Conservation (phyloP, 305 asterid species). For the Caryopteris hybrid region DNA sequence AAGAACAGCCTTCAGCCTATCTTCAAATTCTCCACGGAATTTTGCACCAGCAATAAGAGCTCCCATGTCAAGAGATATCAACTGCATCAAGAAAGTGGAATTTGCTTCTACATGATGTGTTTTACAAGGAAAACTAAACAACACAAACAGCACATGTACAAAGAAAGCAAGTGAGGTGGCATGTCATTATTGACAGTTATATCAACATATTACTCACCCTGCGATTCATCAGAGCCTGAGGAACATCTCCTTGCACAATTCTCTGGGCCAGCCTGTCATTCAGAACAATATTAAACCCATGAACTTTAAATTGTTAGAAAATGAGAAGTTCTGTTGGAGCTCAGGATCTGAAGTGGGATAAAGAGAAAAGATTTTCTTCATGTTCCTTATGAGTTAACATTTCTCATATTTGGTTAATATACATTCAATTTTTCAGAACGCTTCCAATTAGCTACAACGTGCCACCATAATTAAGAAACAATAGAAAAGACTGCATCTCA, state of each 20-base stretch:
- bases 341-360: neutral
- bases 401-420: neutral
- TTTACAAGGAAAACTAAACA: neutral
- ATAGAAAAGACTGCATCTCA: constrained; percentile 25
- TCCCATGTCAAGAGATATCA: constrained; percentile 98
- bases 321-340: neutral
- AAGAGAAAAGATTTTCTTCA: neutral
- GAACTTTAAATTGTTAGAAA: constrained; percentile 1
- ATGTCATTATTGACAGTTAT: neutral
- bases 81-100: constrained; percentile 38
- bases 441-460: neutral
- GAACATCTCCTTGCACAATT: constrained; percentile 97
- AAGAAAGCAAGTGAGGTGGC: neutral
- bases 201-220: constrained; percentile 47
- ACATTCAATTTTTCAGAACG: neutral
- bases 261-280: constrained; percentile 87
- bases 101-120: constrained; percentile 5
- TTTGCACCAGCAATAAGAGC: constrained; percentile 95
- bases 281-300: neutral
- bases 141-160: neutral
- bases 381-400: neutral
- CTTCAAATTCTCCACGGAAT: constrained; percentile 96
- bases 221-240: constrained; percentile 90
- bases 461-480: neutral
- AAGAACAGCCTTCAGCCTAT: constrained; percentile 89